Evolutionary conservation across 2,329 filamentous ascomycete species (phyloP), one percentile per base, ranked within the genome.

Genomic region (Cercospora citrullina): DNA sequence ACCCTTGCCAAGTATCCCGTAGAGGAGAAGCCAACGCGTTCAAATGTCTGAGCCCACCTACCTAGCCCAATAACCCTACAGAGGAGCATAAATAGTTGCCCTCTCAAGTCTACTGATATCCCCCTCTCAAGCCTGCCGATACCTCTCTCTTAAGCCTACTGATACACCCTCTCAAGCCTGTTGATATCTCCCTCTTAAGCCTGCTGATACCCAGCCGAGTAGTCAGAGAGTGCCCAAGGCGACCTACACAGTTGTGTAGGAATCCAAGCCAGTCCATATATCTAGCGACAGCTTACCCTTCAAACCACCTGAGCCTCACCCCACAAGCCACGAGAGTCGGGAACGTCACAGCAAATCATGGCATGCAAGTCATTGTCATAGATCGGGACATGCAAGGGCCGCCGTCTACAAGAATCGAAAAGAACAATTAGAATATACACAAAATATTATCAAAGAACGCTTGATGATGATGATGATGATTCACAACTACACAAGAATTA

Each of bases 401-500:
- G 31, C 31, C 31, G 31, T 33, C 31, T 33, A 42, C 36, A 42
- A 42, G 16, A 53, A 53, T 26, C 23, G 21, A 53, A 53, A 53
- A 53, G 21, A 23, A 23, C 12, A 26, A 53, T 23, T 53, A 28
- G 7, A 6, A 23, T 51, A 2, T 6, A 51, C 45, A 48, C 18
- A 45, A 45, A 45, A 45, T 45, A 23, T 42, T 42, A 42, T 42
- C 36, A 42, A 42, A 16, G 36, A 42, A 42, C 36, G n/a, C 36
- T 42, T 42, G 36, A 42, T 42, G 36, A 55, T 55, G 21, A 53
- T 42, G 36, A 42, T 42, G 36, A 55, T 55, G 21, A 53, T 53
- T 30, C 48, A 23, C 45, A 51, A 51, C 45, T 51, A 51, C 45
- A 51, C 45, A 51, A 55, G 48, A 55, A 55, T 55, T 55, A 55